A percentile compares a stretch with the other conserved stretches of the same genome.
Conservation (phyloP, 1,284 basidiomycete species). For the Papiliotrema flavescens region DNA sequence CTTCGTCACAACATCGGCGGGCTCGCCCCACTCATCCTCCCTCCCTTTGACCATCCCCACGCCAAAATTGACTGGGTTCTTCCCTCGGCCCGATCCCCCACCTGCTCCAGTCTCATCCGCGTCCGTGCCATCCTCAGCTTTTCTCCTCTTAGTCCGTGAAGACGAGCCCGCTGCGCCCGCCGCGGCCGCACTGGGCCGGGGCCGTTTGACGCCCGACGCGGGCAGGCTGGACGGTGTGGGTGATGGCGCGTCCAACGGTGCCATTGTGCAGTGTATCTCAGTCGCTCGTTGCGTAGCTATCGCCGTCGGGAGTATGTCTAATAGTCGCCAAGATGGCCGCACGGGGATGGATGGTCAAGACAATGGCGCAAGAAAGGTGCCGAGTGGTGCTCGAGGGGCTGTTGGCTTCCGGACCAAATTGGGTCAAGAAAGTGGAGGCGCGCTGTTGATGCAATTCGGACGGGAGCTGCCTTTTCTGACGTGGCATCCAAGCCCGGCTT, state of each 20-base stretch:
- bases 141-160: slow-evolving; percentile 31
- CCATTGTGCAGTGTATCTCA: slow-evolving; percentile 9
- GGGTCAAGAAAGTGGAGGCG: too few species aligned
- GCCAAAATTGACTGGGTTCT: slow-evolving; percentile 9
- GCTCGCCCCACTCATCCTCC: slow-evolving; percentile 38
- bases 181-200: slow-evolving; percentile 18
- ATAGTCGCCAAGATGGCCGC: too few species aligned
- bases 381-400: too few species aligned
- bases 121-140: slow-evolving; percentile 25
- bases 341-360: too few species aligned
- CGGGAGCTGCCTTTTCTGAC: too few species aligned
- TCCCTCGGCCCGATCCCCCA: neutral
- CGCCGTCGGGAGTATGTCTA: too few species aligned
- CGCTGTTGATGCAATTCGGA: too few species aligned
- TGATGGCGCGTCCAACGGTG: slow-evolving; percentile 15
- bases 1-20: slow-evolving; percentile 40
- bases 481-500: too few species aligned
- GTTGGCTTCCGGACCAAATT: too few species aligned
- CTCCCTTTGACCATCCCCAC: slow-evolving; percentile 24
- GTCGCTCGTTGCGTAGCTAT: too few species aligned
- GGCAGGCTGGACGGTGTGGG: slow-evolving; percentile 12
- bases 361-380: too few species aligned
- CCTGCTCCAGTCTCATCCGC: neutral
- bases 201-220: slow-evolving; percentile 21
- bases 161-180: slow-evolving; percentile 8